Conservation (phyloP, 139 green algal species). For the Coelastrella sp. region DNA sequence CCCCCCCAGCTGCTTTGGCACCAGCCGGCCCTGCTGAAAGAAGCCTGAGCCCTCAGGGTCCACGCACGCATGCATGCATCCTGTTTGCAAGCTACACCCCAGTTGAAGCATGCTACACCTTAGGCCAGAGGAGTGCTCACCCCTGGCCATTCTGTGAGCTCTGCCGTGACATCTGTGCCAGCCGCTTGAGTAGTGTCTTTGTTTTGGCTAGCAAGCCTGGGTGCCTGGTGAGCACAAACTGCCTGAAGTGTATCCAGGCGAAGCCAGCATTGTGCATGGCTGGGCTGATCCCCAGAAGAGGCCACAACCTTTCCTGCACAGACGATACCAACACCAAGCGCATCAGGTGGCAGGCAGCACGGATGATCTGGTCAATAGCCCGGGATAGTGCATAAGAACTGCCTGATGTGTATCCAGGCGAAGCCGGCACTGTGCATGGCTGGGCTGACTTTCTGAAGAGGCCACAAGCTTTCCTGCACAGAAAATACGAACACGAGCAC, state of each 20-base stretch:
- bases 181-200: conserved; percentile 32
- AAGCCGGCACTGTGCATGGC: conserved; percentile 65
- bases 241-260: conserved; percentile 74
- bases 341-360: no score
- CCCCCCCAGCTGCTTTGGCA: no score
- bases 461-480: conserved; percentile 61
- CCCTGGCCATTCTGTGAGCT: neutral
- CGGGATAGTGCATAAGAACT: no score
- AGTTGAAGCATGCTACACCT: neutral
- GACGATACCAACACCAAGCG: neutral
- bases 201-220: conserved; percentile 36
- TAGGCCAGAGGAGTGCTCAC: neutral
- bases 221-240: conserved; percentile 44
- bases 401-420: conserved; percentile 73
- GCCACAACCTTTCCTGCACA: conserved; percentile 61
- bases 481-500: neutral
- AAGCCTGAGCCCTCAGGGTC: no score
- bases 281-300: conserved; percentile 61
- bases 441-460: conserved; percentile 60
- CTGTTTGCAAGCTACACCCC: no score
- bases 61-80: no score
- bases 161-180: conserved; percentile 22
- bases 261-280: conserved; percentile 66
- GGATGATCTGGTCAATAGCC: no score
- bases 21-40: no score